A percentile compares a stretch with the other conserved stretches of the same genome.
These are phyloP conservation scores for Entomortierella lignicola DNA, from an alignment of 192 early-diverging fungal genomes.

Conservation along the genomic window DNA sequence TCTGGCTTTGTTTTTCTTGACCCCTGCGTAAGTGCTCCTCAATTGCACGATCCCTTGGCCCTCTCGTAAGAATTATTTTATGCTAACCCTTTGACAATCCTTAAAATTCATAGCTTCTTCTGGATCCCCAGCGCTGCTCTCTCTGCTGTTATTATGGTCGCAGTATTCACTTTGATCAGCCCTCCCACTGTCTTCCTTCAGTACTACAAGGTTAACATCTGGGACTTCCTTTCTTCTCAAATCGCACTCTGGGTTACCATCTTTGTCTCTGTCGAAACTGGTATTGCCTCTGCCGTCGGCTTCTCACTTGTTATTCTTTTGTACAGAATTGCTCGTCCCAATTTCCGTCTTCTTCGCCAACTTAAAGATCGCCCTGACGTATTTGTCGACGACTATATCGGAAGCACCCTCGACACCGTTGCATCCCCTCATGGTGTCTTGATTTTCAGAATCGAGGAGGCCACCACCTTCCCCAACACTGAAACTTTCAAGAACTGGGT, in stretches of 20 bases:
- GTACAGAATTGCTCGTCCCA: conserved; percentile 81
- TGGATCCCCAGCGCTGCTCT: conserved; percentile 87
- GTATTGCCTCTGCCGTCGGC: conserved; percentile 82
- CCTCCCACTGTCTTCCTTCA: conserved; percentile 70
- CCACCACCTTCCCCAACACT: conserved; percentile 78
- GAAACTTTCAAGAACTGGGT: conserved; percentile 60
- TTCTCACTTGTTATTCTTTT: conserved; percentile 82
- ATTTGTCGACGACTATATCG: conserved; percentile 17
- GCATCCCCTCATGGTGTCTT: conserved; percentile 71
- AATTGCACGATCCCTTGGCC: not conserved
- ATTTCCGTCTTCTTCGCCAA: conserved; percentile 61
- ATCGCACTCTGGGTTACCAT: conserved; percentile 49
- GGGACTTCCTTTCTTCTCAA: conserved; percentile 45
- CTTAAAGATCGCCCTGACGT: conserved; percentile 40
- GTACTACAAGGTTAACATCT: conserved; percentile 68
- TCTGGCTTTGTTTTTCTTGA: conserved; percentile 83
- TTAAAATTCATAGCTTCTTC: conserved; percentile 72
- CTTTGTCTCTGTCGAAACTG: conserved; percentile 77
- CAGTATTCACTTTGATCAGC: conserved; percentile 84
- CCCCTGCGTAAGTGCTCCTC: conserved; percentile 63
- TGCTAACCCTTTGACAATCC: too few species aligned
- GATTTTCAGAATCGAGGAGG: conserved; percentile 75
- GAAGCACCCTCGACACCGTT: conserved; percentile 40
- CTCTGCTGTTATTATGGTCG: conserved; percentile 86
- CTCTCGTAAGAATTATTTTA: too few species aligned